Evolutionary conservation across 441 rosid genomes (phyloP), one percentile per base, ranked within the genome.

Genomic region (Gossypium lobatum): DNA sequence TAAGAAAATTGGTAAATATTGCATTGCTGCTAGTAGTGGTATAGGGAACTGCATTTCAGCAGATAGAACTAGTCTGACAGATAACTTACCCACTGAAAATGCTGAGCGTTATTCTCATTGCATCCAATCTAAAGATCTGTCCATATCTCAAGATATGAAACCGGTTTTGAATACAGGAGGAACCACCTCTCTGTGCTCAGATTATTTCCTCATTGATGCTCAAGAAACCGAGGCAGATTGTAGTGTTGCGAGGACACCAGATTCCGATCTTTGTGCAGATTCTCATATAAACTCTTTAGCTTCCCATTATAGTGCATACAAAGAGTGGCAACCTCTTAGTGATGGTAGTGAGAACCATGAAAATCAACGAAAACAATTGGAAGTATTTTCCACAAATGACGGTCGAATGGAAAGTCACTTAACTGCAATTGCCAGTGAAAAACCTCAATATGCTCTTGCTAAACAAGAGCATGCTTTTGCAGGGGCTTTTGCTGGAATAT

Each of bases 401-500:
- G 59, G 53, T 73, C 52, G 26, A 62, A 50, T 8, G 55, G 77
- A 81, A 67, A 73, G 80, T 37, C 71, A 21, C 73, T 62, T 80
- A 6, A 59, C 72, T 48, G 68, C 81, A 5, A 59, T 71, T 48
- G 68, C 80, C 66, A 21, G 6, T 54, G 84, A 75, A 81, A 82
- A 81, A 46, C 80, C 89, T 72, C 77, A 71, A 28, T 73, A 66
- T 77, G 46, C 84, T 37, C 70, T 84, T 78, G 89, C 89, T 70
- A 90, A 85, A 88, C 90, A 86, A 81, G 82, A 84, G 75, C 97
- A 94, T 86, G 98, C 98, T 76, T 88, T 88, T 83, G 92, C 97
- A 2, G 98, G 96, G 77, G 97, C 97, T 45, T 85, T 89, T 71
- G 90, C 97, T 63, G 97, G 96, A 71, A 74, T 85, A 73, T 86